Evolutionary conservation across 768 basidiomycete genomes (phyloP).

Genomic region (Pholiota microspora): DNA sequence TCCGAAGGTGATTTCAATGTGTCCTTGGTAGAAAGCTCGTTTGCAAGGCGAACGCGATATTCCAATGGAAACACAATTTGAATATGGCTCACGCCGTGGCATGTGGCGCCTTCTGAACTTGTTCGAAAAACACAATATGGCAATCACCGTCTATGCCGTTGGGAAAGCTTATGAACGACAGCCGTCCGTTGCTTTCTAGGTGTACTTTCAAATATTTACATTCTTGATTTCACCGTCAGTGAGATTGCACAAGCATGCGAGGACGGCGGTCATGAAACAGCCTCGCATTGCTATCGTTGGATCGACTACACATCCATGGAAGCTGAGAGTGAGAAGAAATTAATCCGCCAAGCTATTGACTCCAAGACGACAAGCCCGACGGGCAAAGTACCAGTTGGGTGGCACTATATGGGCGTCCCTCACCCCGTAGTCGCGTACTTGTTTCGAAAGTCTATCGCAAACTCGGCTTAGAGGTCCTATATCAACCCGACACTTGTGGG

Average conservation of each 20-base stretch:
- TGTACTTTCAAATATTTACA: neutral
- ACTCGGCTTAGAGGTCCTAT: constrained; percentile 14
- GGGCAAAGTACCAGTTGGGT: constrained; percentile 15
- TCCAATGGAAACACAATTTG: constrained; percentile 19
- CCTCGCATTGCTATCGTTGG: constrained; percentile 19
- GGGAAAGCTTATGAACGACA: constrained; percentile 17
- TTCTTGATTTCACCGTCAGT: neutral
- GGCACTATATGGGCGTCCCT: constrained; percentile 18
- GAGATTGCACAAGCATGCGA: constrained; percentile 15
- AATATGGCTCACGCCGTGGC: constrained; percentile 18
- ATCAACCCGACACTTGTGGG: constrained; percentile 17
- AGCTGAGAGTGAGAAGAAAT: constrained; percentile 14
- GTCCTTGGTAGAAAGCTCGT: constrained; percentile 5
- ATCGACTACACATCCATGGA: constrained; percentile 17
- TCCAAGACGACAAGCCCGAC: constrained; percentile 15
- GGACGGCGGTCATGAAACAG: constrained; percentile 16
- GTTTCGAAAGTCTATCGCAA: constrained; percentile 17
- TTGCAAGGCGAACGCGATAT: constrained; percentile 15
- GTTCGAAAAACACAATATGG: constrained; percentile 17
- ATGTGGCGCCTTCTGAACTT: constrained; percentile 19
- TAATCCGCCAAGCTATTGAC: constrained; percentile 15
- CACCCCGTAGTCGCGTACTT: constrained; percentile 15
- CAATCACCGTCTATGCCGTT: constrained; percentile 16
- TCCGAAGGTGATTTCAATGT: neutral
- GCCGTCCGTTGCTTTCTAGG: constrained; percentile 8